Percentiles rank a stretch among this genome's conserved stretches.
These are phyloP conservation scores for Dactylis glomerata DNA, from an alignment of 176 grass and related monocot species.

Conservation along the genomic window DNA sequence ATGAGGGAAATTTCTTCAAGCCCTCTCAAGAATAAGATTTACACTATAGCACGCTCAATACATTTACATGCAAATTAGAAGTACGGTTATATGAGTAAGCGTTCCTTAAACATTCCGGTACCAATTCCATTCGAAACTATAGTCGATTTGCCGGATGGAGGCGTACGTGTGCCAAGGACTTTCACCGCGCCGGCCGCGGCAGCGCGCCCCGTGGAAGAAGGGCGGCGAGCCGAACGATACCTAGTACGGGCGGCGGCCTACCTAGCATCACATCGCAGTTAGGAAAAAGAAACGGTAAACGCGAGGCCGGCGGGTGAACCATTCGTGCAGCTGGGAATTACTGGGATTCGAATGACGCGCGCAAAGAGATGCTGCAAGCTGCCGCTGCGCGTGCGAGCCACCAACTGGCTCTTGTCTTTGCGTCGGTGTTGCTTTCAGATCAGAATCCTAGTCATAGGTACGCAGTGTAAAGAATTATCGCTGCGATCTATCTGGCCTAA, in stretches of 20 bases:
- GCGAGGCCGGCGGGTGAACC: background rate
- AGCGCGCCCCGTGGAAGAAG: conserved; percentile 27
- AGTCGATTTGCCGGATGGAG: background rate
- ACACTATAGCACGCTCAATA: too few species aligned
- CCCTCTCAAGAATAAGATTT: too few species aligned
- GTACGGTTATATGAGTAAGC: too few species aligned
- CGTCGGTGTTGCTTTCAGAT: background rate
- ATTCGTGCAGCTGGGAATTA: background rate
- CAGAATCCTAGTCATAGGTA: background rate
- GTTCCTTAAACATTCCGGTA: too few species aligned
- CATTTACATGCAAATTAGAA: too few species aligned
- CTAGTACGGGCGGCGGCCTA: background rate
- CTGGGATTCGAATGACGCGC: background rate
- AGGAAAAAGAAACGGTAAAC: background rate
- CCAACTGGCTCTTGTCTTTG: background rate
- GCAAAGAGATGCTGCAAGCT: conserved; percentile 17
- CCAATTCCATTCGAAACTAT: too few species aligned
- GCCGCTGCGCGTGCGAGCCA: background rate
- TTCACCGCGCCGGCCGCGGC: background rate
- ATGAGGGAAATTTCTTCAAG: too few species aligned
- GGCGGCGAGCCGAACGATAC: background rate
- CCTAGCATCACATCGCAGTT: background rate
- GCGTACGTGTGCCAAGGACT: background rate
- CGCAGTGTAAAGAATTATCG: too few species aligned
- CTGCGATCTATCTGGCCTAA: background rate